Evolutionary conservation across 768 basidiomycete species (phyloP).

Genomic region (Podaxis sp.): DNA sequence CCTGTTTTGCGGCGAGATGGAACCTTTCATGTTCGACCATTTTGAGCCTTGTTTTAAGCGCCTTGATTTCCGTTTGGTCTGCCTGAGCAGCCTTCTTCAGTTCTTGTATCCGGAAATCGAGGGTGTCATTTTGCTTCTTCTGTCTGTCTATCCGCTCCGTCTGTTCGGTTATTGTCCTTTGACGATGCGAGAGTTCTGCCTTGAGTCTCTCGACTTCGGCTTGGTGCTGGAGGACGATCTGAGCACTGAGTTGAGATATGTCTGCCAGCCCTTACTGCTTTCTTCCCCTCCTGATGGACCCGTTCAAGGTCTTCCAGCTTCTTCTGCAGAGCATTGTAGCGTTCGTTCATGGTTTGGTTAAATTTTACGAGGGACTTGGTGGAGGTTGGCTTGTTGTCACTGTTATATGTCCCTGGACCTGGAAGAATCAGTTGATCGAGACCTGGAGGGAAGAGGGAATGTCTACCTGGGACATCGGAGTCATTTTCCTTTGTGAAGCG

Average conservation of each 20-base stretch:
- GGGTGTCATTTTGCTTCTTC: slow-evolving; percentile 54
- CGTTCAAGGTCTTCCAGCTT: slow-evolving; percentile 63
- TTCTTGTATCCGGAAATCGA: slow-evolving; percentile 59
- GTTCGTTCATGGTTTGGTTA: slow-evolving; percentile 31
- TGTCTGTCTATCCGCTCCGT: slow-evolving; percentile 53
- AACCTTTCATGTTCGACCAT: slow-evolving; percentile 52
- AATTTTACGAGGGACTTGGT: slow-evolving; percentile 15
- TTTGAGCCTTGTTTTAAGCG: slow-evolving; percentile 54
- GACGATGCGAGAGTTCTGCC: slow-evolving; percentile 46
- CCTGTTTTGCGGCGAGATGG: slow-evolving; percentile 47
- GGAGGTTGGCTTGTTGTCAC: slow-evolving; percentile 12
- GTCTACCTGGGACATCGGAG: slow-evolving; percentile 38
- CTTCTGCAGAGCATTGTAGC: slow-evolving; percentile 50
- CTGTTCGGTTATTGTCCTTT: slow-evolving; percentile 45
- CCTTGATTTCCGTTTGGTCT: slow-evolving; percentile 63
- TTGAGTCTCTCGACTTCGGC: slow-evolving; percentile 56
- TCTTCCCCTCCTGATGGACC: slow-evolving; percentile 64
- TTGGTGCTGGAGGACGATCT: slow-evolving; percentile 42
- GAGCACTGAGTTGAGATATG: not conserved
- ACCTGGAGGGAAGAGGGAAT: not conserved
- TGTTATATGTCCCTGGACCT: not conserved
- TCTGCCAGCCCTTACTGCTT: slow-evolving; percentile 38
- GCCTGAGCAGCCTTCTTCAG: slow-evolving; percentile 42
- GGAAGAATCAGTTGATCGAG: not conserved
- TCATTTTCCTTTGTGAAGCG: slow-evolving; percentile 43